Conservation (phyloP, 2,329 filamentous ascomycete species). For the Daldinia eschscholtzii region DNA sequence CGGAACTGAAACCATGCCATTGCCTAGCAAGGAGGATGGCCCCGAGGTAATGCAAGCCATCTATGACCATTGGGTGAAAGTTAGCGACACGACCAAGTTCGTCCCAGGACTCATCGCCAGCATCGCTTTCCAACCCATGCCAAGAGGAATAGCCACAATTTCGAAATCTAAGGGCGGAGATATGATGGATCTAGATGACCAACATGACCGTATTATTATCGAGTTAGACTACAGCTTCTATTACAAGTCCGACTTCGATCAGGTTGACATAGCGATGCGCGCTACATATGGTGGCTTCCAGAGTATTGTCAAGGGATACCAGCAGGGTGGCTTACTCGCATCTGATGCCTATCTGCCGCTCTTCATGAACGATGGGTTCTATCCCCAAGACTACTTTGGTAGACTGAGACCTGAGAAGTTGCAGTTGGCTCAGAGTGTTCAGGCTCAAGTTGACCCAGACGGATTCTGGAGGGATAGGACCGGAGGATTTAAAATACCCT, state of each 20-base stretch:
- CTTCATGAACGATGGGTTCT: conserved; percentile 60
- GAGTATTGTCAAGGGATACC: conserved; percentile 49
- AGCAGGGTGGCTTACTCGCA: conserved; percentile 53
- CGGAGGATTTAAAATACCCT: conserved; percentile 56
- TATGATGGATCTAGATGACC: conserved; percentile 56
- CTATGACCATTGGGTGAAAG: conserved; percentile 53
- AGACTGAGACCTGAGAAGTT: conserved; percentile 54
- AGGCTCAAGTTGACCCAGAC: conserved; percentile 55
- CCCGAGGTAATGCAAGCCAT: conserved; percentile 51
- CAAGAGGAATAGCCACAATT: conserved; percentile 52
- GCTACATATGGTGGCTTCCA: conserved; percentile 54
- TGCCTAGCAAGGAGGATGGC: conserved; percentile 49
- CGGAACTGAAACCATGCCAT: conserved; percentile 55
- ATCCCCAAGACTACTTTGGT: conserved; percentile 59
- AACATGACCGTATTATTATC: conserved; percentile 57
- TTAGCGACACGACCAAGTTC: conserved; percentile 45
- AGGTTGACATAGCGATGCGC: conserved; percentile 54
- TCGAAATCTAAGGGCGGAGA: conserved; percentile 55
- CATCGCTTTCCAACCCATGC: conserved; percentile 57
- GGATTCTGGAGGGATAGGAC: conserved; percentile 57
- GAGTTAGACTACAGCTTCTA: conserved; percentile 60
- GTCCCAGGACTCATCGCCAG: conserved; percentile 51
- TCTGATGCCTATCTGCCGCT: conserved; percentile 56
- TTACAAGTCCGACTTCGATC: conserved; percentile 47
- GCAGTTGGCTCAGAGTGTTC: conserved; percentile 53